phyloP scores from a whole-genome alignment of 371 early-diverging fungal species.

The Syncephalis fuscata region DNA sequence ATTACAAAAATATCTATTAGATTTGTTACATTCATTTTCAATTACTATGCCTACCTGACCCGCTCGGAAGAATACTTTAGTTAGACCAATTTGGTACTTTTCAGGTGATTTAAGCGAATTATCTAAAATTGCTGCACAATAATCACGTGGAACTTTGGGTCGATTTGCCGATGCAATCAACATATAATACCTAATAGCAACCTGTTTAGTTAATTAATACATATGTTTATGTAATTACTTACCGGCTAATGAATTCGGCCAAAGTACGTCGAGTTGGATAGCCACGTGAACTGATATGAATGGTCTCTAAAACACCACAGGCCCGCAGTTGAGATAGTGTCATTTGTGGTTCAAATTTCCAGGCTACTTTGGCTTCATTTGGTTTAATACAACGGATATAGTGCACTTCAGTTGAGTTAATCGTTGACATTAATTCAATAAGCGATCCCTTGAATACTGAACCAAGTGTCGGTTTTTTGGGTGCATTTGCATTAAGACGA shows the following conservation, averaged over 20 bases:
- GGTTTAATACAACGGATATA: conserved; percentile 98
- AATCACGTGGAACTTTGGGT: conserved; percentile 35
- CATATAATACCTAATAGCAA: conserved; percentile 45
- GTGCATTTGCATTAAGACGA: conserved; percentile 32
- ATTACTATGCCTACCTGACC: conserved; percentile 53
- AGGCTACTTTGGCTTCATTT: conserved; percentile 80
- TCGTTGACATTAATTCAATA: conserved; percentile 84
- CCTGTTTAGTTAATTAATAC: not conserved
- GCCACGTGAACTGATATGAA: conserved; percentile 96
- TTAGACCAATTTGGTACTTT: conserved; percentile 90
- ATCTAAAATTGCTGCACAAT: conserved; percentile 48
- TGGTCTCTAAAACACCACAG: conserved; percentile 99
- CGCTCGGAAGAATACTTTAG: conserved; percentile 99
- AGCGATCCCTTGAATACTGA: conserved; percentile 73
- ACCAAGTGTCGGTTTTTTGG: conserved; percentile 75
- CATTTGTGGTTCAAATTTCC: conserved; percentile 80
- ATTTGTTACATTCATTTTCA: too few species aligned
- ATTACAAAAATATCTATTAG: too few species aligned
- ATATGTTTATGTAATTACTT: not conserved
- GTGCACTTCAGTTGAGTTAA: conserved; percentile 79
- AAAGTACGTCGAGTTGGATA: conserved; percentile 91
- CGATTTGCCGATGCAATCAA: conserved; percentile 57
- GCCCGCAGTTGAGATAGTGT: conserved; percentile 94
- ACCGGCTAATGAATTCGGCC: conserved; percentile 82
- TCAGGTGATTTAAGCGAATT: conserved; percentile 51